Base-by-base conservation (phyloP, 108 stramenopile genomes). In the Schizochytrium sp. region DNA sequence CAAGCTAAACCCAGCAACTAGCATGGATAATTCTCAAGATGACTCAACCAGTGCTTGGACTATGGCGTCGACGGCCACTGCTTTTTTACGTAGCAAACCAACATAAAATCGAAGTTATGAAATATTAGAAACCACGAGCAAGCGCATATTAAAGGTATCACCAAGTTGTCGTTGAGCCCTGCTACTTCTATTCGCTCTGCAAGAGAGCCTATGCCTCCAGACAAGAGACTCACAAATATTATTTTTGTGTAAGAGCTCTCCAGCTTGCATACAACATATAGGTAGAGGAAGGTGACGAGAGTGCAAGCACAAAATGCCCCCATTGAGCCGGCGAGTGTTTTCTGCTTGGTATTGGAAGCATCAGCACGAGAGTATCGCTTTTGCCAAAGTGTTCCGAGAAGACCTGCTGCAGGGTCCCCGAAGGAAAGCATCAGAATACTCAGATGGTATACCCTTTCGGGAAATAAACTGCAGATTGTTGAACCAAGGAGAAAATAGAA, bases 111-210 rank as follows among this genome's bases (percentile, higher is more conserved):
- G 44, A 44, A 69, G 8, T 13, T 44, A 69, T 2, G 8, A 8
- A 38, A 0, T 7, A 15, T 1, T 0, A 69, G 64, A 69, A 44
- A 38, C 64, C 40, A 1, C 42, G 19, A 12, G 28, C 42, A 7
- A 7, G 64, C 64, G 28, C 64, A 69, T 10, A 69, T 38, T 7
- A 69, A 38, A 7, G 76, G 76, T 53, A 83, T 83, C 2, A 38
- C 55, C 47, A 83, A 28, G 47, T 83, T 83, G 76, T 83, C 76
- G 53, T 83, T 53, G 76, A 83, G 50, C 28, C 76, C 76, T 10
- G 12, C 64, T 10, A 83, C 40, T 10, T 83, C 53, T 5, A 83
- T 28, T 0, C 53, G 53, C 3, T 83, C 76, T 56, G 76, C 76
- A 10, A 83, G 47, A 0, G 76, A 47, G 12, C 15, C 76, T 5